Evolutionary conservation across 129 eudicot species (phyloP), one percentile per base, ranked within the genome.

Genomic region (Helianthus tuberosus): DNA sequence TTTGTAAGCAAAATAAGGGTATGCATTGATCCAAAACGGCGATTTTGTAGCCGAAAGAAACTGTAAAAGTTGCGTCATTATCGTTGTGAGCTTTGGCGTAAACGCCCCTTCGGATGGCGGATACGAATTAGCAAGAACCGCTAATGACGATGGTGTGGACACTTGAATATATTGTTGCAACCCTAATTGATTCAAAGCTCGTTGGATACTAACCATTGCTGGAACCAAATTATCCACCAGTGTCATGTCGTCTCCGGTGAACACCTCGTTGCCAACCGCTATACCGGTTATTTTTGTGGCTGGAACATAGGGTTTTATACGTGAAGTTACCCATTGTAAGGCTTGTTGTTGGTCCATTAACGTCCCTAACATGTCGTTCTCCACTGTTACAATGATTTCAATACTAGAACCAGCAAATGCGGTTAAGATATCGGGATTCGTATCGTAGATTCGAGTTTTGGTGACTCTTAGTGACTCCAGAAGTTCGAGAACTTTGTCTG

Each of bases 1-100:
- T 66, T 93, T 90, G 62, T 90, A 93, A 0, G 97, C 98, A 58
- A 93, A 93, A 74, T 90, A 93, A 15, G 98, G 98, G 81, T 90
- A 93, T 1, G 98, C 96, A 48, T 93, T 93, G 73, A 93, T 88
- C 98, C 98, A 93, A 69, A 93, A 93, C 1, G 98, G 96, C 0
- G 96, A 46, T 64, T 76, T 84, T 1, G 98, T 93, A 23, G 77
- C 48, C 8, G 88, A 79, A 41, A 93, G 73, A 72, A 93, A 90
- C 46, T 83, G 89, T 16, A 93, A 76, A 57, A 84, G 79, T 16
- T 90, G 85, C 0, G 88, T 82, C 96, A 93, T 90, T 46, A 90
- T 81, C 8, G 57, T 57, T 1, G 53, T 66, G 17, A 93, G 83
- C 73, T 93, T 96, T 0, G 85, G 73, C 14, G 64, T 76, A 68